These are phyloP conservation scores for Saccharomyces pastorianus DNA, from an alignment of 1,139 yeast genomes.

Conservation along the genomic window DNA sequence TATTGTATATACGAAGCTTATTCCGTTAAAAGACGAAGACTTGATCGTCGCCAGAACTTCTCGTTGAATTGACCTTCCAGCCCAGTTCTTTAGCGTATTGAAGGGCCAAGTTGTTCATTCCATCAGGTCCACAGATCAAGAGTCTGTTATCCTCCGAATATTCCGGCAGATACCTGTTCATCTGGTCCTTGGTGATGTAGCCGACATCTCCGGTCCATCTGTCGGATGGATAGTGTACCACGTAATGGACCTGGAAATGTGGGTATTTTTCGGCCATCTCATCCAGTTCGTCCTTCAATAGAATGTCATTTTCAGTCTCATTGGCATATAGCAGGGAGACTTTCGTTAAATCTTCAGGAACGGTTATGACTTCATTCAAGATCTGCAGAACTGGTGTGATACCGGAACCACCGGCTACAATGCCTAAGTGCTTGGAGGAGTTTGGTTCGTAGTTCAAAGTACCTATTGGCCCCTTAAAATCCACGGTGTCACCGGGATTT, in stretches of 20 bases:
- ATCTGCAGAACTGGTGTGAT: slow-evolving; percentile 74
- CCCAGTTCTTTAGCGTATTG: slow-evolving; percentile 50
- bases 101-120: slow-evolving; percentile 49
- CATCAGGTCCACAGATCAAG: slow-evolving; percentile 71
- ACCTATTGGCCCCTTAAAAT: slow-evolving; percentile 74
- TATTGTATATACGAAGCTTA: neutral
- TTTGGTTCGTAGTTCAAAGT: slow-evolving; percentile 53
- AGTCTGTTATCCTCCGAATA: slow-evolving; percentile 44
- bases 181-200: slow-evolving; percentile 49
- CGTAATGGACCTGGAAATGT: slow-evolving; percentile 46
- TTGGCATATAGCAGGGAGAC: slow-evolving; percentile 60
- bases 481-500: slow-evolving; percentile 56
- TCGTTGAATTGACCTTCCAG: slow-evolving; percentile 47
- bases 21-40: slow-evolving; percentile 54
- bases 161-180: slow-evolving; percentile 44
- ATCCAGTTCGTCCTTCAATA: slow-evolving; percentile 61
- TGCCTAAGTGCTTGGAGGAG: slow-evolving; percentile 52
- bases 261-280: slow-evolving; percentile 58
- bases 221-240: slow-evolving; percentile 34
- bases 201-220: slow-evolving; percentile 56
- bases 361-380: slow-evolving; percentile 48
- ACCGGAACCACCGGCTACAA: slow-evolving; percentile 81
- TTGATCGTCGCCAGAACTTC: slow-evolving; percentile 51
- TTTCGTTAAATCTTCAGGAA: slow-evolving; percentile 55
- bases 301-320: slow-evolving; percentile 63